These are phyloP conservation scores for Fusarium zealandicum DNA, from an alignment of 2,329 filamentous ascomycete genomes.

Conservation along the genomic window DNA sequence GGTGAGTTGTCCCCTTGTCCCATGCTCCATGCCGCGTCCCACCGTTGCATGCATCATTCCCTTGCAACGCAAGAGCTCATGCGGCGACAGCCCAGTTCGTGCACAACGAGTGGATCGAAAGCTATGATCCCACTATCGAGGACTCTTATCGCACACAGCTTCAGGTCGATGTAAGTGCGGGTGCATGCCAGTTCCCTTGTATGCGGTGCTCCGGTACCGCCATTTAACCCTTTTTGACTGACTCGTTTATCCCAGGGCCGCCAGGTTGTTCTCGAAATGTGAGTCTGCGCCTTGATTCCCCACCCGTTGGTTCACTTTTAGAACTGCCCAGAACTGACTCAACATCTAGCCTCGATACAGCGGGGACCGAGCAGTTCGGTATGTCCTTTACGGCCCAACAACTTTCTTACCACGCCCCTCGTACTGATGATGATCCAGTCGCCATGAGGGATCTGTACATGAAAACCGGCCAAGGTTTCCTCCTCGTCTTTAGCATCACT, in stretches of 20 bases:
- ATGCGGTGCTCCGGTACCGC: slow-evolving; percentile 10
- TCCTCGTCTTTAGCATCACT: slow-evolving; percentile 91
- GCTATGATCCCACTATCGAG: slow-evolving; percentile 81
- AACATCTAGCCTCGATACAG: slow-evolving; percentile 75
- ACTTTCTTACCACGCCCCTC: slow-evolving; percentile 13
- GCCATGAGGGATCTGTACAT: slow-evolving; percentile 85
- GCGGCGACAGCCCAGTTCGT: slow-evolving; percentile 79
- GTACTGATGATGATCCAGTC: slow-evolving; percentile 50
- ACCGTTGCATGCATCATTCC: slow-evolving; percentile 16
- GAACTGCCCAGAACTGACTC: slow-evolving; percentile 32
- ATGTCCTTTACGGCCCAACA: slow-evolving; percentile 48
- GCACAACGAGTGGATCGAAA: slow-evolving; percentile 93
- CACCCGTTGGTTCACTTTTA: slow-evolving; percentile 24
- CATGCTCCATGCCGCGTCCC: slow-evolving; percentile 23
- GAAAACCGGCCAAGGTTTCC: slow-evolving; percentile 91
- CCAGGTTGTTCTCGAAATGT: slow-evolving; percentile 91
- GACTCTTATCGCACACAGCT: slow-evolving; percentile 79
- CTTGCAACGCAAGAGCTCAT: slow-evolving; percentile 29
- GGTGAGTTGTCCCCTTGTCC: slow-evolving; percentile 59
- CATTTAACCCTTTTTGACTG: slow-evolving; percentile 38
- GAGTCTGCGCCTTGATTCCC: slow-evolving; percentile 46
- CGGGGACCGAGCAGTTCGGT: slow-evolving; percentile 94
- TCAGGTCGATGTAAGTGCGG: slow-evolving; percentile 78
- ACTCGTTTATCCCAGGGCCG: slow-evolving; percentile 66
- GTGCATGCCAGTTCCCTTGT: neutral